These are phyloP conservation scores for Neophaeococcomyces aloes DNA, from an alignment of 2,329 filamentous ascomycete genomes.

Conservation along the genomic window DNA sequence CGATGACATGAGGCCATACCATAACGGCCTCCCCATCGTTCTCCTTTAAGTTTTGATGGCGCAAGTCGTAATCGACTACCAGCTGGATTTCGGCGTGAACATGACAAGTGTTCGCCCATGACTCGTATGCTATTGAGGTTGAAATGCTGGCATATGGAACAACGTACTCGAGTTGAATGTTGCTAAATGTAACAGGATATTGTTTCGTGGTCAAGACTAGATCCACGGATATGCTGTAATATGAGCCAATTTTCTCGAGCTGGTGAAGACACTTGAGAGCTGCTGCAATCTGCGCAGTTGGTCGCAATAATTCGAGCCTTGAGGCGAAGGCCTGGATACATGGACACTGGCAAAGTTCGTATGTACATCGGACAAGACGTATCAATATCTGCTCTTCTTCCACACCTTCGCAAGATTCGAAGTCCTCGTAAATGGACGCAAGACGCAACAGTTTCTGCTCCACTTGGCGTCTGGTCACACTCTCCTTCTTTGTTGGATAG, in stretches of 20 bases:
- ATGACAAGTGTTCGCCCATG: slow-evolving; percentile 9
- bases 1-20: slow-evolving; percentile 13
- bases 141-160: slow-evolving; percentile 7
- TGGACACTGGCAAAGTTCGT: slow-evolving; percentile 8
- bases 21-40: background rate
- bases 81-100: slow-evolving; percentile 22
- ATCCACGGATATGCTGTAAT: slow-evolving; percentile 11
- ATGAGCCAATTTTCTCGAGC: slow-evolving; percentile 17
- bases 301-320: slow-evolving; percentile 4
- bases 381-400: background rate
- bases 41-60: background rate
- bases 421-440: slow-evolving; percentile 8
- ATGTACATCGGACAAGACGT: slow-evolving; percentile 7
- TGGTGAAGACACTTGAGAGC: slow-evolving; percentile 13
- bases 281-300: slow-evolving; percentile 12
- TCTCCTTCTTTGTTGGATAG: slow-evolving; percentile 10
- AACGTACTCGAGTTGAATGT: slow-evolving; percentile 9
- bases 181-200: slow-evolving; percentile 7
- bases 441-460: slow-evolving; percentile 7
- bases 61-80: slow-evolving; percentile 15
- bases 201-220: slow-evolving; percentile 5
- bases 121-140: slow-evolving; percentile 8
- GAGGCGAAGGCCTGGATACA: slow-evolving; percentile 5
- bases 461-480: background rate
- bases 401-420: slow-evolving; percentile 6